Percentiles rank a stretch among this genome's conserved stretches.
Evolutionary conservation across 805 yeast species (phyloP).

Genomic region (Middelhovenomyces tepae): DNA sequence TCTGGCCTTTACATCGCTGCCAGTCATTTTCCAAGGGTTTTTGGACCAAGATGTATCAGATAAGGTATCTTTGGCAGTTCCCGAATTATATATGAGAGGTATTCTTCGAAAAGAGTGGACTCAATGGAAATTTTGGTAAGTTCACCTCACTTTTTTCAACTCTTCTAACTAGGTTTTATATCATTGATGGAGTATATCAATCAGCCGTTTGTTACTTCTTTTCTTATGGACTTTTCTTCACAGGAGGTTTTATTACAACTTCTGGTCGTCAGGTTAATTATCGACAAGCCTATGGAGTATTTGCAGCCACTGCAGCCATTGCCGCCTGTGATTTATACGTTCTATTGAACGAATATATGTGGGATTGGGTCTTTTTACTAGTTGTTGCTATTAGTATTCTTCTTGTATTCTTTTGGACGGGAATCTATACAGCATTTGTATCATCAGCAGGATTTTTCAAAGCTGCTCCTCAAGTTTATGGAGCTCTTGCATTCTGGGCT

Average conservation of each 20-base stretch:
- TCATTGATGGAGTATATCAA: slow-evolving; percentile 65
- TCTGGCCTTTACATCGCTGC: slow-evolving; percentile 74
- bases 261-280: slow-evolving; percentile 50
- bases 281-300: slow-evolving; percentile 57
- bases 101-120: slow-evolving; percentile 60
- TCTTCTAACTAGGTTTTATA: too few species aligned
- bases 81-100: slow-evolving; percentile 63
- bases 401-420: slow-evolving; percentile 61
- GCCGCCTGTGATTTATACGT: slow-evolving; percentile 54
- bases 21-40: slow-evolving; percentile 65
- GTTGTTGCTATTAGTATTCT: slow-evolving; percentile 46
- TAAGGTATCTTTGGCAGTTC: slow-evolving; percentile 55
- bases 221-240: slow-evolving; percentile 48
- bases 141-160: too few species aligned
- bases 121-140: slow-evolving; percentile 47
- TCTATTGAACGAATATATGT: slow-evolving; percentile 52
- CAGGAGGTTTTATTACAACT: slow-evolving; percentile 33
- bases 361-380: slow-evolving; percentile 60
- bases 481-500: slow-evolving; percentile 55
- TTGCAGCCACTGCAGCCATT: slow-evolving; percentile 48
- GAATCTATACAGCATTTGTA: slow-evolving; percentile 51
- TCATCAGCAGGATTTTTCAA: slow-evolving; percentile 49
- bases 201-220: slow-evolving; percentile 61
- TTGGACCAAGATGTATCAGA: slow-evolving; percentile 74
- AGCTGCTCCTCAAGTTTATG: slow-evolving; percentile 53